Base-by-base conservation (phyloP, 192 early-diverging fungal genomes). In the Linderina pennispora region DNA sequence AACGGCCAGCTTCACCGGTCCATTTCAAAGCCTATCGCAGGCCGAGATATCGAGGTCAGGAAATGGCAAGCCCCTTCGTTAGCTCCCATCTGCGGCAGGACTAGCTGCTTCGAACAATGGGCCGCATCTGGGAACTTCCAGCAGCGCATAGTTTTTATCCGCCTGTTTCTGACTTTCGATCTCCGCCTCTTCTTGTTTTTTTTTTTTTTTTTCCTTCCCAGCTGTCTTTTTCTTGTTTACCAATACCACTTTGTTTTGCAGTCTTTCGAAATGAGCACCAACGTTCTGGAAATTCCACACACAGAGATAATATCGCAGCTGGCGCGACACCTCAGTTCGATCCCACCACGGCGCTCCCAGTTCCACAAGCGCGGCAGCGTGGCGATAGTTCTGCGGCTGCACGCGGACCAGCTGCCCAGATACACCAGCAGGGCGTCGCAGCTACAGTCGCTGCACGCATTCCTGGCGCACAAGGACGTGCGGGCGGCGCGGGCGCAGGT, bases 221-320 rank as follows among this genome's bases (percentile, higher is more conserved):
- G 2, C 22, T n/a, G 13, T 21, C 15, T 37, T 23, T 20, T 39
- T 15, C 8, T 16, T 21, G 14, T n/a, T 26, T 43, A 25, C 15
- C 28, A 33, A 21, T 8, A 23, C 22, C n/a, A n/a, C n/a, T n/a
- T n/a, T n/a, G n/a, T n/a, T n/a, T n/a, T n/a, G n/a, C n/a, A n/a
- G n/a, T n/a, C n/a, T n/a, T n/a, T n/a, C n/a, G n/a, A n/a, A n/a
- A n/a, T n/a, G n/a, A n/a, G n/a, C n/a, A n/a, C n/a, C n/a, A n/a
- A n/a, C n/a, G n/a, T n/a, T n/a, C n/a, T n/a, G n/a, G 50, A 49
- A 31, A 54, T 69, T 13, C 54, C 50, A 8, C 59, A 70, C 23
- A 40, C 40, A 10, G 50, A 62, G 1, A 62, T 50, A n/a, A 22
- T 70, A 23, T 25, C 58, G 11, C 66, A 70, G 43, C 50, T 70